Conservation (phyloP, 2,329 filamentous ascomycete species). For the Coniella vitis region DNA sequence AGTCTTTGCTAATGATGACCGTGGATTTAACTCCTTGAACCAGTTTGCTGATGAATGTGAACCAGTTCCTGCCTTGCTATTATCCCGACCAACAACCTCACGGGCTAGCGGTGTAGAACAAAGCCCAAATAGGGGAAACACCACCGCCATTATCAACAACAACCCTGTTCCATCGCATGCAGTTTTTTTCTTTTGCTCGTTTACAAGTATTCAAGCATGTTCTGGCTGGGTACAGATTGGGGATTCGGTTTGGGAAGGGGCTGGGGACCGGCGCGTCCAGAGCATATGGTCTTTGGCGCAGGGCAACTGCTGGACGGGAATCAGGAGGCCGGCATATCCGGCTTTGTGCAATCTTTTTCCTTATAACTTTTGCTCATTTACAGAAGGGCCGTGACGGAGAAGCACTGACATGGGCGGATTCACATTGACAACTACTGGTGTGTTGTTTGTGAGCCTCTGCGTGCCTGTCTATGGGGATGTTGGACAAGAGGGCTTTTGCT, state of each 20-base stretch:
- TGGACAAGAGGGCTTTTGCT: not conserved
- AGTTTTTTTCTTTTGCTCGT: not conserved
- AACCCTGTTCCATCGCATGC: not conserved
- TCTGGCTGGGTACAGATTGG: not conserved
- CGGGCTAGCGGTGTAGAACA: conserved; percentile 41
- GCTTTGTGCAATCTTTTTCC: no score
- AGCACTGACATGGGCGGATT: not conserved
- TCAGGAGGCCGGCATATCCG: not conserved
- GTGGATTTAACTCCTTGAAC: not conserved
- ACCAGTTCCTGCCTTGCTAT: conserved; percentile 53
- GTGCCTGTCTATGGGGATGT: no score
- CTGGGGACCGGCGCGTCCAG: not conserved
- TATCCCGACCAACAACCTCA: conserved; percentile 50
- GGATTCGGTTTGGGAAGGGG: not conserved
- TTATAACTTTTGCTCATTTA: no score
- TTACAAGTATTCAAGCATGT: not conserved
- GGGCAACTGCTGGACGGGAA: conserved; percentile 5
- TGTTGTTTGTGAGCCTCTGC: no score
- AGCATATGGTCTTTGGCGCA: conserved; percentile 9
- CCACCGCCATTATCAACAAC: no score
- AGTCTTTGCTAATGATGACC: conserved; percentile 32
- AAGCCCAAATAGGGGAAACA: not conserved
- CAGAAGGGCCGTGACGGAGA: conserved; percentile 4
- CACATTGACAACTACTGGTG: no score
- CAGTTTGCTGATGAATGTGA: not conserved